These are phyloP conservation scores for Grosmannia clavigera DNA, from an alignment of 2,329 filamentous ascomycete species.

Conservation along the genomic window DNA sequence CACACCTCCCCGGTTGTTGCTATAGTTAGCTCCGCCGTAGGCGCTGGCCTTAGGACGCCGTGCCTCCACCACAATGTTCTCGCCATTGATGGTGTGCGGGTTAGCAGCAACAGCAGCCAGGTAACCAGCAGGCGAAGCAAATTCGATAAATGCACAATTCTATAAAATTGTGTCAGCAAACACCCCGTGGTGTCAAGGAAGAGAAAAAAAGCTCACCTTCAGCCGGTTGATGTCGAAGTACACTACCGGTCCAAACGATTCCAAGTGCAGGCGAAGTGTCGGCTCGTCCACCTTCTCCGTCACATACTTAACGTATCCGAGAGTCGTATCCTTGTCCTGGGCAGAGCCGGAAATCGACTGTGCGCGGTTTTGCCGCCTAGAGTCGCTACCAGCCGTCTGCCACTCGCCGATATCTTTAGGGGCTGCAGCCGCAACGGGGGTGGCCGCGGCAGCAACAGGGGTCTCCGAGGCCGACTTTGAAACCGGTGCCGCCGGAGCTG, in stretches of 20 bases:
- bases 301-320: slow-evolving; percentile 93
- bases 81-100: slow-evolving; percentile 71
- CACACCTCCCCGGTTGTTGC: slow-evolving; percentile 46
- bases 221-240: slow-evolving; percentile 68
- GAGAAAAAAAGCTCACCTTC: slow-evolving; percentile 48
- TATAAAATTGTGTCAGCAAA: slow-evolving; percentile 22
- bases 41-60: slow-evolving; percentile 65
- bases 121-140: slow-evolving; percentile 68
- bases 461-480: slow-evolving; percentile 10
- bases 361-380: slow-evolving; percentile 69
- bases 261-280: slow-evolving; percentile 57
- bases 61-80: slow-evolving; percentile 78
- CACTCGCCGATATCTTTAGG: slow-evolving; percentile 56
- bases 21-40: slow-evolving; percentile 58
- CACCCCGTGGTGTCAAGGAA: background rate
- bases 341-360: slow-evolving; percentile 48
- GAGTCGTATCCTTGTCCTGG: slow-evolving; percentile 61
- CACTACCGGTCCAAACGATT: slow-evolving; percentile 57
- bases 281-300: slow-evolving; percentile 73
- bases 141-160: slow-evolving; percentile 98
- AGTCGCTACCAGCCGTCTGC: slow-evolving; percentile 78
- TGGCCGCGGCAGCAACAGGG: slow-evolving; percentile 16
- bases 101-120: slow-evolving; percentile 72
- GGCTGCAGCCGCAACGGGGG: slow-evolving; percentile 13
- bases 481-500: slow-evolving; percentile 23